Conservation (phyloP, 306 rosid species). For the Citrullus amarus region DNA sequence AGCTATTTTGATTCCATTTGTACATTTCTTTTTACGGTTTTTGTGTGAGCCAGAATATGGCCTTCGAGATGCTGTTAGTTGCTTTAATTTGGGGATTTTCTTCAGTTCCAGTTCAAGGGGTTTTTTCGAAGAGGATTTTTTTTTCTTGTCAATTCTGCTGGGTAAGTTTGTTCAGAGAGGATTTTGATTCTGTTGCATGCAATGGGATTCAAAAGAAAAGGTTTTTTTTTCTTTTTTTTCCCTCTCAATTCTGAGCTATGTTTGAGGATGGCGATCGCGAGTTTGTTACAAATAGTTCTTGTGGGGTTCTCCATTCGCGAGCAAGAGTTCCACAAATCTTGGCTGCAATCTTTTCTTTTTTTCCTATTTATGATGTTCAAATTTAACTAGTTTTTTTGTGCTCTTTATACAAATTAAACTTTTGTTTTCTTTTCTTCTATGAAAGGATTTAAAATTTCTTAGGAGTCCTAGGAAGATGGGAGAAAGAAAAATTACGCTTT, state of each 20-base stretch:
- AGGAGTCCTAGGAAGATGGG: background rate
- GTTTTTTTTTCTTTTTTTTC: background rate
- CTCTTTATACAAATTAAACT: background rate
- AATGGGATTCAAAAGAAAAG: background rate
- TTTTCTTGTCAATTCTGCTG: background rate
- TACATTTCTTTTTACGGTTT: background rate
- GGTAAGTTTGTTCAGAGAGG: background rate
- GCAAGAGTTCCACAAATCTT: background rate
- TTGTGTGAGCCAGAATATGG: background rate
- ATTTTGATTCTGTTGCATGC: background rate
- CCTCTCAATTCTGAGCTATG: background rate
- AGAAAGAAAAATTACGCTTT: background rate
- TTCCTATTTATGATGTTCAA: background rate
- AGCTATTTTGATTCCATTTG: background rate
- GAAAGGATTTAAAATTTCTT: background rate
- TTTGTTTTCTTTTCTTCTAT: too few species aligned
- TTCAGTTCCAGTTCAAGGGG: background rate
- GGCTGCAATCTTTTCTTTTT: background rate
- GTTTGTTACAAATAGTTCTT: background rate
- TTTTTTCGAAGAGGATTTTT: background rate
- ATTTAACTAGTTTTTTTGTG: background rate
- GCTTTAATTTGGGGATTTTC: background rate
- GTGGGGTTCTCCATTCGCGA: background rate
- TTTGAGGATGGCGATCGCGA: background rate
- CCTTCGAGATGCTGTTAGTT: background rate